Evolutionary conservation across 129 eudicot genomes (phyloP), one percentile per base, ranked within the genome.

Genomic region (Gnaphalium uliginosum): DNA sequence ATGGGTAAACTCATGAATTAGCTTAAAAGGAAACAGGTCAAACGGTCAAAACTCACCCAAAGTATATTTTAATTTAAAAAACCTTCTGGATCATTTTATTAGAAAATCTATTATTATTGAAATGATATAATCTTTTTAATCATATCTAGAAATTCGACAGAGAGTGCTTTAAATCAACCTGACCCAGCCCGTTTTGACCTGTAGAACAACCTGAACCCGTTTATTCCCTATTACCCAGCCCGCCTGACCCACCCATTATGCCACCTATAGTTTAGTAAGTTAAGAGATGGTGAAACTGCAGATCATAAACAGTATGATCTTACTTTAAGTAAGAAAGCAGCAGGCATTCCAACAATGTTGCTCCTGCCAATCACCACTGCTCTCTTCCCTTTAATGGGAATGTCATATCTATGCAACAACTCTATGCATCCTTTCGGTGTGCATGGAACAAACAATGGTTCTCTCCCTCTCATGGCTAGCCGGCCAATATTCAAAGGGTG

Each of bases 391-490:
- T 88, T 93, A 64, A 93, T 90, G 8, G 86, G 76, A 57, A 90
- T 73, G 24, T 78, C 76, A 41, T 87, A 89, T 83, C 97, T 83
- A 77, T 84, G 98, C 86, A 93, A 82, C 76, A 93, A 75, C 86
- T 93, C 96, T 46, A 93, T 87, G 83, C 97, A 93, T 61, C 98
- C 98, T 88, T 90, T 93, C 3, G 98, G 98, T n/a, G 98, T 93
- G 73, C 97, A 93, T 1, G 98, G 96, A 71, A 93, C 93, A 82
- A 93, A 93, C 50, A 86, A 62, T 3, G 98, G 97, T 67, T 90
- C 98, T 85, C 93, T 85, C 66, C 87, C 98, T 29, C 97, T 80
- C 98, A 93, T 90, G 48, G 98, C 98, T 58, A 93, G 82, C 26
- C 85, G 93, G 0, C 98, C 98, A 58, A 88, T 93, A 78, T 93